These are phyloP conservation scores for Platanus orientalis DNA, from an alignment of 164 flowering plant species.

Conservation along the genomic window DNA sequence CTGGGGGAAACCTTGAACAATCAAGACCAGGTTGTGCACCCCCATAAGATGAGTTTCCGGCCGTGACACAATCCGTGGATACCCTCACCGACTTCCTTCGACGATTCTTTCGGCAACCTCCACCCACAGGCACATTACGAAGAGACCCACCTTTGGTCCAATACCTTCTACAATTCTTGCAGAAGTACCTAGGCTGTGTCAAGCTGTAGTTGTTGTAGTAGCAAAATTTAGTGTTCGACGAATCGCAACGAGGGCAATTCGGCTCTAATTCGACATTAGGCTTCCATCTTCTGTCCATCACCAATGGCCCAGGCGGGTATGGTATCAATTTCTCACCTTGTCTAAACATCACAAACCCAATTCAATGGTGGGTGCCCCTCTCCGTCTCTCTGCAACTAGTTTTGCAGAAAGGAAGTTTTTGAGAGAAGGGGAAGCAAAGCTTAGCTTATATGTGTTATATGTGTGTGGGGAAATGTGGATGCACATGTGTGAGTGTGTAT, in stretches of 20 bases:
- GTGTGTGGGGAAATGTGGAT: background rate
- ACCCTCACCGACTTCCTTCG: constrained; percentile 25
- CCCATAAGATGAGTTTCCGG: no score
- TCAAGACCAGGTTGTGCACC: background rate
- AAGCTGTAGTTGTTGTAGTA: constrained; percentile 71
- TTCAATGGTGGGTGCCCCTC: no score
- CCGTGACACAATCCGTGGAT: constrained; percentile 7
- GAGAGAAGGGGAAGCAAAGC: background rate
- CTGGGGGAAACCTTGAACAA: background rate
- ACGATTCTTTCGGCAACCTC: constrained; percentile 52
- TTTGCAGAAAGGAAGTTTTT: background rate
- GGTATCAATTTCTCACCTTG: constrained; percentile 5
- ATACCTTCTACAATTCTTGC: constrained; percentile 59
- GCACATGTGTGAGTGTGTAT: background rate
- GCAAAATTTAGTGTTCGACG: constrained; percentile 57
- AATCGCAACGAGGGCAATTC: constrained; percentile 55
- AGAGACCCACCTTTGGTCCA: constrained; percentile 72
- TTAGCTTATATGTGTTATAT: background rate
- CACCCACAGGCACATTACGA: constrained; percentile 57
- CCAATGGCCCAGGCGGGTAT: constrained; percentile 13
- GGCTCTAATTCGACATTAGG: constrained; percentile 44
- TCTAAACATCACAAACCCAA: constrained; percentile 7
- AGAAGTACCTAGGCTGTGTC: constrained; percentile 64
- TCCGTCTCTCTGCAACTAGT: no score
- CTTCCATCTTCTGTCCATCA: constrained; percentile 45